Conservation (phyloP, 1,284 basidiomycete species). For the Trichosporon sp. region DNA sequence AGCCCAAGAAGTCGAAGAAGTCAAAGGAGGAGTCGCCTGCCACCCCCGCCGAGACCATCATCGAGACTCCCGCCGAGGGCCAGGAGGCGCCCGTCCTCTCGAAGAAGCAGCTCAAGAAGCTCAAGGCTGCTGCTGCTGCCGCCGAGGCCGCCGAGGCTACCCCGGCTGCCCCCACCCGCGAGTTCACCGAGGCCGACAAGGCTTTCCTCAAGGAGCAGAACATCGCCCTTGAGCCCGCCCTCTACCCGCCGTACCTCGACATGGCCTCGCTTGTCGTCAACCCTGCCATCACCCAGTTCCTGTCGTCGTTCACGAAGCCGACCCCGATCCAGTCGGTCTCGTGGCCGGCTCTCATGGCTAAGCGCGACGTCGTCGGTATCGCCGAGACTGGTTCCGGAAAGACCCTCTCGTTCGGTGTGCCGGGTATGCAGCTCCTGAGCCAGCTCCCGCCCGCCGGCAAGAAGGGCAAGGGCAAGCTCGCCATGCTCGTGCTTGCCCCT, state of each 20-base stretch:
- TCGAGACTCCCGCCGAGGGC: slow-evolving; percentile 21
- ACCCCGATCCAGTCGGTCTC: slow-evolving; percentile 95
- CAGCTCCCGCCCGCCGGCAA: slow-evolving; percentile 27
- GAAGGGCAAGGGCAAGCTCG: slow-evolving; percentile 53
- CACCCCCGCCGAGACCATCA: slow-evolving; percentile 20
- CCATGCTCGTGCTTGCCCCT: slow-evolving; percentile 82
- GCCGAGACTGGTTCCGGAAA: slow-evolving; percentile 98
- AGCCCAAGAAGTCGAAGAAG: slow-evolving; percentile 22
- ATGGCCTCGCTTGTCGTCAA: slow-evolving; percentile 70
- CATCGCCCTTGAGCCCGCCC: slow-evolving; percentile 63
- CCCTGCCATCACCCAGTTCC: slow-evolving; percentile 59
- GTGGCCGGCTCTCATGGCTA: slow-evolving; percentile 82
- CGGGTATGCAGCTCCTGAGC: slow-evolving; percentile 60
- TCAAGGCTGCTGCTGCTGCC: slow-evolving; percentile 28
- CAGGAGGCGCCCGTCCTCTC: slow-evolving; percentile 18
- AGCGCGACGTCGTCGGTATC: slow-evolving; percentile 88
- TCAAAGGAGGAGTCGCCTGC: slow-evolving; percentile 34
- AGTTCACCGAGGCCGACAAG: slow-evolving; percentile 53
- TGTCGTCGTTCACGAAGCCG: slow-evolving; percentile 74
- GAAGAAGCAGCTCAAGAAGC: slow-evolving; percentile 48
- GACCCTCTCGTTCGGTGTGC: slow-evolving; percentile 93
- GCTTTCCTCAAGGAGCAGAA: slow-evolving; percentile 67
- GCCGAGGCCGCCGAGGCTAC: slow-evolving; percentile 32
- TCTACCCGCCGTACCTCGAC: slow-evolving; percentile 66
- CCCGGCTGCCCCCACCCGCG: slow-evolving; percentile 22